Evolutionary conservation across 1,139 yeast species (phyloP).

Genomic region (Sugiyamaella grinbergsii): DNA sequence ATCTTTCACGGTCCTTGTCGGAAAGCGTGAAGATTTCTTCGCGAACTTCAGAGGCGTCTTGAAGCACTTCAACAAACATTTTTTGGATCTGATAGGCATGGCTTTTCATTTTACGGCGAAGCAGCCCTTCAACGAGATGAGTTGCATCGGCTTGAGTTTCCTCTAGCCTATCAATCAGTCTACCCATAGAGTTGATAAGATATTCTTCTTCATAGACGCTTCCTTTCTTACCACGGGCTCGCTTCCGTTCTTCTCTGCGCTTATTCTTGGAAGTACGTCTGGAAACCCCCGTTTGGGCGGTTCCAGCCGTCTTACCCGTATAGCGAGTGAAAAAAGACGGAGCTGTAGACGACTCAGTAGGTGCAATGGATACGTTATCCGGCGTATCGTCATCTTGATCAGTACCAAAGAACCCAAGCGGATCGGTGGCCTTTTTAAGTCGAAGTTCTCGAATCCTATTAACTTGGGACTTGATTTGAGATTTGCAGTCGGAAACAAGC

Average conservation of each 20-base stretch:
- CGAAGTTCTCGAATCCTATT: conserved; percentile 82
- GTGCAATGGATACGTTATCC: conserved; percentile 93
- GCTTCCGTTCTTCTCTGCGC: conserved; percentile 93
- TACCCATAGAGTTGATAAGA: conserved; percentile 80
- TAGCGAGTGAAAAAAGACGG: conserved; percentile 93
- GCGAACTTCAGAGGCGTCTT: conserved; percentile 57
- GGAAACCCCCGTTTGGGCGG: conserved; percentile 95
- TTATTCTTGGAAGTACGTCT: conserved; percentile 87
- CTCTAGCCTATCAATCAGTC: conserved; percentile 79
- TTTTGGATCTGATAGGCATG: conserved; percentile 84
- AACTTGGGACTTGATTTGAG: conserved; percentile 81
- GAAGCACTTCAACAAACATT: conserved; percentile 60
- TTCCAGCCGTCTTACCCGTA: conserved; percentile 93
- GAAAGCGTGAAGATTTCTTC: conserved; percentile 77
- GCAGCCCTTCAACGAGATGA: conserved; percentile 70
- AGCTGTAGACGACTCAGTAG: conserved; percentile 89
- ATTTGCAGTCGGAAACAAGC: conserved; percentile 84
- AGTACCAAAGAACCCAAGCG: conserved; percentile 68
- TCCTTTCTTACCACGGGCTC: conserved; percentile 96
- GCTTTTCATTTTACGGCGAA: conserved; percentile 70
- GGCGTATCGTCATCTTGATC: conserved; percentile 56
- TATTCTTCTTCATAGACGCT: conserved; percentile 97
- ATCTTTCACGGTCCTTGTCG: conserved; percentile 82
- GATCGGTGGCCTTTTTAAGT: conserved; percentile 78
- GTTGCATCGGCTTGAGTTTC: conserved; percentile 75